These are phyloP conservation scores for Arabis alpina DNA, from an alignment of 345 rosid species.

Conservation along the genomic window DNA sequence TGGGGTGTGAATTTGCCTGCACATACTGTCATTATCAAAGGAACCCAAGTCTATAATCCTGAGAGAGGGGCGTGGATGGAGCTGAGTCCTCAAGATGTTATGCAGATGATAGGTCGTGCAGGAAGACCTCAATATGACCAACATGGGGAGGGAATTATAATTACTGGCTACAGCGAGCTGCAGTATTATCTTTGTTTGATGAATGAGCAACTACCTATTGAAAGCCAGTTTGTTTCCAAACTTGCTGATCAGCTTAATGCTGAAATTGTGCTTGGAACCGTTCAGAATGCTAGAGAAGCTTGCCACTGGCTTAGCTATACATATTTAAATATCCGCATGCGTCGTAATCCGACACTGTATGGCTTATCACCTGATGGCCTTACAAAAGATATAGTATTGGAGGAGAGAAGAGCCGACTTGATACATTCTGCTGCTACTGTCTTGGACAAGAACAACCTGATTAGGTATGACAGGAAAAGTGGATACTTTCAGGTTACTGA, in stretches of 20 bases:
- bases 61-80: constrained; percentile 99
- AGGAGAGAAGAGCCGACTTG: constrained; percentile 97
- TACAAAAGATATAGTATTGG: constrained; percentile 65
- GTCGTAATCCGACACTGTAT: constrained; percentile 86
- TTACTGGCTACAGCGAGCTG: constrained; percentile 90
- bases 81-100: constrained; percentile 89
- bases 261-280: constrained; percentile 95
- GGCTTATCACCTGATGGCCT: constrained; percentile 88
- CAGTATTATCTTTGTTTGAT: constrained; percentile 90
- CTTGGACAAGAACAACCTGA: constrained; percentile 86
- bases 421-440: constrained; percentile 89
- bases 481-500: constrained; percentile 91
- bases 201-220: constrained; percentile 98
- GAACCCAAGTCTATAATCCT: constrained; percentile 93
- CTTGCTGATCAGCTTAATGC: constrained; percentile 99
- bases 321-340: constrained; percentile 80
- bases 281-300: constrained; percentile 96
- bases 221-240: constrained; percentile 91
- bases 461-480: constrained; percentile 81
- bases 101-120: constrained; percentile 99
- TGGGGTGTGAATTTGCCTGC: constrained; percentile 99
- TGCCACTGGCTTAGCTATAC: constrained; percentile 97
- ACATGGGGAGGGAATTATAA: constrained; percentile 92
- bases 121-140: constrained; percentile 97
- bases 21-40: constrained; percentile 88